Percentiles rank a stretch among this genome's conserved stretches.
Conservation (phyloP, 2,329 filamentous ascomycete genomes). For the Penicillium sp. region DNA sequence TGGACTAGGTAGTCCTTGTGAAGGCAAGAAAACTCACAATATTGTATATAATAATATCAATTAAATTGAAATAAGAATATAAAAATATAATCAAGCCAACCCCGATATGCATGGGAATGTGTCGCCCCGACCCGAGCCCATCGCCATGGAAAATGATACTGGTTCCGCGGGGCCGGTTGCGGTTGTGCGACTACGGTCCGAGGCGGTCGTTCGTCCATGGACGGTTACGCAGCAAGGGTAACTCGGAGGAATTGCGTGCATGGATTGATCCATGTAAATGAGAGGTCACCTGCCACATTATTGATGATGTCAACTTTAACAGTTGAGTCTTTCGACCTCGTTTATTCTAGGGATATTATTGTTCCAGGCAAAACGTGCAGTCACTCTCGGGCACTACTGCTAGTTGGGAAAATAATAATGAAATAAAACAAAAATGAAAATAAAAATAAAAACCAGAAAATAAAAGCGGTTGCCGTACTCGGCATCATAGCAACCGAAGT, state of each 20-base stretch:
- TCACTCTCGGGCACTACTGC: slow-evolving; percentile 2
- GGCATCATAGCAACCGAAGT: slow-evolving; percentile 4
- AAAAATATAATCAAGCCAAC: background rate
- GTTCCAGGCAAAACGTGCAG: background rate
- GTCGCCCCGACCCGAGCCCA: slow-evolving; percentile 27
- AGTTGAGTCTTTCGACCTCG: background rate
- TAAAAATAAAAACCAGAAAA: too few relatives aligned
- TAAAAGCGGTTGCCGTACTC: slow-evolving; percentile 9
- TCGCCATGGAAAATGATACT: slow-evolving; percentile 26
- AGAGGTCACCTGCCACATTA: slow-evolving; percentile 11
- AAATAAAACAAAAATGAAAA: too few relatives aligned
- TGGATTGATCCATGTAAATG: slow-evolving; percentile 9
- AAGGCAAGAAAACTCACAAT: background rate
- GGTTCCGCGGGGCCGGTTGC: slow-evolving; percentile 29
- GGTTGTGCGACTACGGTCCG: slow-evolving; percentile 35
- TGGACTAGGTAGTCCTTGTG: slow-evolving; percentile 13
- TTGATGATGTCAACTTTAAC: slow-evolving; percentile 8
- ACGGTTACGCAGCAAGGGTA: slow-evolving; percentile 6
- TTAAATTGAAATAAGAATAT: background rate
- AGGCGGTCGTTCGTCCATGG: slow-evolving; percentile 28
- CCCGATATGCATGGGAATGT: slow-evolving; percentile 5
- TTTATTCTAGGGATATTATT: background rate
- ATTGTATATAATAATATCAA: background rate
- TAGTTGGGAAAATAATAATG: background rate
- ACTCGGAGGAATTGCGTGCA: slow-evolving; percentile 17